Evolutionary conservation across 1,284 basidiomycete species (phyloP), one percentile per base, ranked within the genome.

Genomic region (Stereum hirsutum): DNA sequence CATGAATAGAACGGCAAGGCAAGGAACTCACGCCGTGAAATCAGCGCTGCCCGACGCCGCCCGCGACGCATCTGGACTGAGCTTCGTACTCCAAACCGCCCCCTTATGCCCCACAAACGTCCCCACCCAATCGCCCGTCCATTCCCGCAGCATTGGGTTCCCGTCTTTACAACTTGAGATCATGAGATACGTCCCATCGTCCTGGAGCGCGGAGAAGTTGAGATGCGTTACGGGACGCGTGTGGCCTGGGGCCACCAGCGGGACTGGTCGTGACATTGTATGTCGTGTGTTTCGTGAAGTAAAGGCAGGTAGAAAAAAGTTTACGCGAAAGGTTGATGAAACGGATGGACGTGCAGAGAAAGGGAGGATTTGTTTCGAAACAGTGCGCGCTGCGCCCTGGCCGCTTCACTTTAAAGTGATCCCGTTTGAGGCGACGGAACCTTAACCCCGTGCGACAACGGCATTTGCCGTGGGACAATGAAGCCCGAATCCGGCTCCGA

Each of bases 91-190:
- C 95, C 96, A 99, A 5, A 99, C 96, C 5, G 96, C 96, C 48
- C 95, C 95, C 63, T 99, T 99, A 70, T 99, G 95, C 2, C 94
- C 94, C 14, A 97, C 72, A 63, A 99, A 99, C 5, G 95, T 98
- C 19, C 95, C 95, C 55, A 97, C 88, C 95, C 95, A 99, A 63
- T 99, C 95, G 23, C 95, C 95, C 41, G 91, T 90, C 92, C 91
- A 94, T 58, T 93, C 90, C 52, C 92, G 79, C 51, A 96, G 69
- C 91, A 95, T 95, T 27, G 93, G 92, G 55, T 92, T 94, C 26
- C 92, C 92, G 70, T 96, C 93, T 66, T 97, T 96, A 71, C 93
- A 96, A 54, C 88, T 89, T 42, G 91, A 95, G 56, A 95, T 86
- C 52, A 97, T 74, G 49, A 94, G 70, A 64, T 85, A 97, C 24